Evolutionary conservation across 768 basidiomycete species (phyloP).

Genomic region (Leucocoprinus birnbaumii): DNA sequence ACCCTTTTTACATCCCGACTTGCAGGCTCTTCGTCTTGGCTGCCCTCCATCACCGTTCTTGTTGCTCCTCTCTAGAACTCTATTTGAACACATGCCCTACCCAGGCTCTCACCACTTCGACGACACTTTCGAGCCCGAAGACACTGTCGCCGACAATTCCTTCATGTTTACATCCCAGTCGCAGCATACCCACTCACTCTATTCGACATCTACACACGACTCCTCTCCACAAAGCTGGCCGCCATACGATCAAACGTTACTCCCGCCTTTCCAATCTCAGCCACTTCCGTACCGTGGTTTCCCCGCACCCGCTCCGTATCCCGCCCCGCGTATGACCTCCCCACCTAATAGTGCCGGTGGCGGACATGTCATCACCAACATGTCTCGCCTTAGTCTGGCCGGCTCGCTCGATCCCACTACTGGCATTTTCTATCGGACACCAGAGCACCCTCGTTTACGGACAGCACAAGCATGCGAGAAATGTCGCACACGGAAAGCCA

Average conservation of each 20-base stretch:
- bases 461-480: slow-evolving; percentile 78
- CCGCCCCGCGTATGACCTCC: slow-evolving; percentile 26
- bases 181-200: slow-evolving; percentile 3
- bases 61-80: background rate
- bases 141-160: background rate
- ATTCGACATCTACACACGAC: slow-evolving; percentile 7
- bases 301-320: slow-evolving; percentile 24
- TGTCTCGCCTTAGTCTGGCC: slow-evolving; percentile 29
- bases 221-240: slow-evolving; percentile 25
- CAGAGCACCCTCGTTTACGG: slow-evolving; percentile 62
- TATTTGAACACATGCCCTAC: slow-evolving; percentile 7
- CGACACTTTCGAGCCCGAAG: slow-evolving; percentile 3
- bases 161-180: slow-evolving; percentile 4
- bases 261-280: slow-evolving; percentile 15
- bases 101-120: slow-evolving; percentile 4
- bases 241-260: slow-evolving; percentile 21
- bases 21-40: slow-evolving; percentile 1
- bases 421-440: slow-evolving; percentile 62
- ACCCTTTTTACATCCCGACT: slow-evolving; percentile 10
- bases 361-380: slow-evolving; percentile 5
- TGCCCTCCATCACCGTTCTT: background rate
- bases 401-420: slow-evolving; percentile 64
- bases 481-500: slow-evolving; percentile 70
- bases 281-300: slow-evolving; percentile 13
- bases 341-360: slow-evolving; percentile 18